These are phyloP conservation scores for Teratosphaeria destructans DNA, from an alignment of 2,329 filamentous ascomycete genomes.

Conservation along the genomic window DNA sequence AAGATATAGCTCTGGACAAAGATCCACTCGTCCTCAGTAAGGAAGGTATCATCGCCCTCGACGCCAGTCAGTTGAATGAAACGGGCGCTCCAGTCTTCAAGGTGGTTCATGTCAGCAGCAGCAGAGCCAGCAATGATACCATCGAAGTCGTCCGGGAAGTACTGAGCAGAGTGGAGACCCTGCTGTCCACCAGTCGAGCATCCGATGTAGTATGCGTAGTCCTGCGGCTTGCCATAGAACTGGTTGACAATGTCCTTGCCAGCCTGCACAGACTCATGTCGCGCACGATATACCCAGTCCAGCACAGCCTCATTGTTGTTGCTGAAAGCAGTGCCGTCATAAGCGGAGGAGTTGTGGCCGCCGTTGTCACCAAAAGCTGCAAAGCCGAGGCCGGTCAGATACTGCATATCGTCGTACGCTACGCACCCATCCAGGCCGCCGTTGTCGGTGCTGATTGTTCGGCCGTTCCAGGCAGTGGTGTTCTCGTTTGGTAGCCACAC, in stretches of 20 bases:
- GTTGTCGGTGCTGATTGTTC: constrained; percentile 26
- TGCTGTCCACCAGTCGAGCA: constrained; percentile 42
- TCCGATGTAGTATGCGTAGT: constrained; percentile 38
- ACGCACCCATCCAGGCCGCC: constrained; percentile 26
- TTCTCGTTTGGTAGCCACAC: constrained; percentile 33
- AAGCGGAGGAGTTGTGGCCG: constrained; percentile 23
- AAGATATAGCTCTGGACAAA: constrained; percentile 35
- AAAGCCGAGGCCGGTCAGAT: constrained; percentile 23
- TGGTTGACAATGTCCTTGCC: constrained; percentile 24
- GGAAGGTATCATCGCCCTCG: constrained; percentile 31
- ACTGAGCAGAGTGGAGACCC: constrained; percentile 36
- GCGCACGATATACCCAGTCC: constrained; percentile 24
- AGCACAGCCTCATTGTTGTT: constrained; percentile 21
- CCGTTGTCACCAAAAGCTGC: constrained; percentile 25
- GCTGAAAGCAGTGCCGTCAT: constrained; percentile 19
- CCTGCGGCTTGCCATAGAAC: constrained; percentile 29
- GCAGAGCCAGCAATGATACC: constrained; percentile 38
- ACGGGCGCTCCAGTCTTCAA: constrained; percentile 32
- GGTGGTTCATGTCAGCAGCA: constrained; percentile 34
- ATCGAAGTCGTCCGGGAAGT: constrained; percentile 39
- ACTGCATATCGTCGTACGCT: constrained; percentile 23
- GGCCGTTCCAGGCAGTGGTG: constrained; percentile 22
- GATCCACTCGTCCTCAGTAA: constrained; percentile 31
- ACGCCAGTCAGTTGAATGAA: constrained; percentile 34
- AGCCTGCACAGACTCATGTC: constrained; percentile 22